Evolutionary conservation across 768 basidiomycete genomes (phyloP).

Genomic region (Auricularia sp.): DNA sequence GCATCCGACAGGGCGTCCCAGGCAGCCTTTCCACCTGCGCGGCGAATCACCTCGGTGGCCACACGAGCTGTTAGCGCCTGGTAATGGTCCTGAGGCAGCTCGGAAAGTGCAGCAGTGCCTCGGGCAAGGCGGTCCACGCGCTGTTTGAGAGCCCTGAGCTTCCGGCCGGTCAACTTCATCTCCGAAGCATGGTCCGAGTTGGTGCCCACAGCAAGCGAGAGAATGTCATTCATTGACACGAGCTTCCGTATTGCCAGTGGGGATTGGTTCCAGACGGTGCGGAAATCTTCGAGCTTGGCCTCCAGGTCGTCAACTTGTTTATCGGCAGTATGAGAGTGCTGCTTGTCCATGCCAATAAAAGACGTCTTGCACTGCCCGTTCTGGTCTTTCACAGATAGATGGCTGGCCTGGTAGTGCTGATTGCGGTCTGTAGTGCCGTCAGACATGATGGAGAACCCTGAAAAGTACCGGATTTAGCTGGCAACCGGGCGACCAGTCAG

Average conservation of each 20-base stretch:
- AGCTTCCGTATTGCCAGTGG: background rate
- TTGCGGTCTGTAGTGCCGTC: background rate
- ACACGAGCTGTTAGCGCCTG: background rate
- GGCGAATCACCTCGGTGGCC: background rate
- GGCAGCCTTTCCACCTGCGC: background rate
- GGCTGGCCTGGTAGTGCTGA: background rate
- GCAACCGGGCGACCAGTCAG: no score
- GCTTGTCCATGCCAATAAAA: background rate
- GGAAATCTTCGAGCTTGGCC: background rate
- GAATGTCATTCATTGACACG: background rate
- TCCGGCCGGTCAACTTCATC: conserved; percentile 17
- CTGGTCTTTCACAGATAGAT: background rate
- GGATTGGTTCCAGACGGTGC: background rate
- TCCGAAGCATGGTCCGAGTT: conserved; percentile 23
- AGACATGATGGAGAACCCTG: background rate
- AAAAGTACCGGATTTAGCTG: no score
- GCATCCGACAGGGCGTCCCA: background rate
- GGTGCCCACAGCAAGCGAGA: conserved; percentile 6
- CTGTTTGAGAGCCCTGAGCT: conserved; percentile 10
- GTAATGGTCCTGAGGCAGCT: background rate
- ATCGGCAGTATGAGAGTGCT: background rate
- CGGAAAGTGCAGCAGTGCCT: conserved; percentile 2
- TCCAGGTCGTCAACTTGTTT: background rate
- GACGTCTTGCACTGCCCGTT: background rate
- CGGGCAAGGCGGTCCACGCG: background rate